phyloP scores from a whole-genome alignment of 805 yeast genomes.

The Metschnikowia rubicola region DNA sequence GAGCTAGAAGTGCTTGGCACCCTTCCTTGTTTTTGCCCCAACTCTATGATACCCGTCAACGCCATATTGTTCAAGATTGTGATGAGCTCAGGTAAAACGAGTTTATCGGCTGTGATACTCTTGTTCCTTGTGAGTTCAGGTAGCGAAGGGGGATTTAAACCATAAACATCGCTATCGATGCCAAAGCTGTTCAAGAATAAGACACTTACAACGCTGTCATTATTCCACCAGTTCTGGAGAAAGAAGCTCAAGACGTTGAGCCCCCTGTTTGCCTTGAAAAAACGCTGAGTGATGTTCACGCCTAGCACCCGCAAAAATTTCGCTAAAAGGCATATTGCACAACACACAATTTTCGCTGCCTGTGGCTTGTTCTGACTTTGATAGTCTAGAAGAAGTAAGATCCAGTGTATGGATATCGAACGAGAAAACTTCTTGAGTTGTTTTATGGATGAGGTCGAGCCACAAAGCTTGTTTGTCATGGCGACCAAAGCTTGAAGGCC shows the following conservation, averaged over 20 bases:
- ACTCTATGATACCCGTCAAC: slow-evolving; percentile 29
- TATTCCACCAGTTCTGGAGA: slow-evolving; percentile 47
- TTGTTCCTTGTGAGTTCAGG: slow-evolving; percentile 8
- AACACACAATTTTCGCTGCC: slow-evolving; percentile 33
- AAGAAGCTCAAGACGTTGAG: slow-evolving; percentile 44
- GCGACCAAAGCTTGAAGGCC: slow-evolving; percentile 27
- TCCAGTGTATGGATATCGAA: slow-evolving; percentile 64
- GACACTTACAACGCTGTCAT: slow-evolving; percentile 41
- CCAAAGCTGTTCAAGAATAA: slow-evolving; percentile 49
- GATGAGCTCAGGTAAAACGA: slow-evolving; percentile 46
- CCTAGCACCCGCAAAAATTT: slow-evolving; percentile 48
- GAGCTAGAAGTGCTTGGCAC: slow-evolving; percentile 34
- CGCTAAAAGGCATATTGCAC: slow-evolving; percentile 47
- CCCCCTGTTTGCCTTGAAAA: slow-evolving; percentile 49
- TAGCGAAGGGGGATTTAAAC: slow-evolving; percentile 1
- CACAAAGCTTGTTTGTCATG: slow-evolving; percentile 40
- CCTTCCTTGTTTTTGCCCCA: slow-evolving; percentile 29
- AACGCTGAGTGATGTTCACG: slow-evolving; percentile 43
- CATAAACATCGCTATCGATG: slow-evolving; percentile 18
- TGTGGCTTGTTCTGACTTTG: slow-evolving; percentile 14
- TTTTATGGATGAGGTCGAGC: slow-evolving; percentile 35
- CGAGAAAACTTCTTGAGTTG: slow-evolving; percentile 44
- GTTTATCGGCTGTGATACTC: neutral
- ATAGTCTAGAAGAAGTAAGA: slow-evolving; percentile 48
- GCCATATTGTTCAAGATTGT: slow-evolving; percentile 30